Conservation (phyloP, 2,329 filamentous ascomycete species). For the Xylariaceae sp. region DNA sequence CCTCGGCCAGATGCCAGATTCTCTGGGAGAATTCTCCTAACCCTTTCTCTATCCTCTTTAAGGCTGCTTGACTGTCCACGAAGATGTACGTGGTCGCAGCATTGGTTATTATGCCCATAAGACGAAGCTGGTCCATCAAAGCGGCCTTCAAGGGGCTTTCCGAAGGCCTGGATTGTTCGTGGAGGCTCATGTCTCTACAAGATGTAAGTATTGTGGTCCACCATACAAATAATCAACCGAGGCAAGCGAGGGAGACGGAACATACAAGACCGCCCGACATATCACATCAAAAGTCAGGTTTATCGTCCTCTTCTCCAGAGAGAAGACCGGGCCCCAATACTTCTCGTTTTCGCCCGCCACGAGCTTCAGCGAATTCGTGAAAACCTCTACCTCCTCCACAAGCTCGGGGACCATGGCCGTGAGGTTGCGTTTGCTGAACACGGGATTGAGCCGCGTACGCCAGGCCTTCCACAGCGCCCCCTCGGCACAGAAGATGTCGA, state of each 20-base stretch:
- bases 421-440: constrained; percentile 32
- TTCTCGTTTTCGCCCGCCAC: constrained; percentile 21
- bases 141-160: neutral
- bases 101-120: neutral
- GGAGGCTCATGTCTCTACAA: neutral
- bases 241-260: too few species aligned
- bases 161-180: neutral
- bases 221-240: too few species aligned
- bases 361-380: constrained; percentile 24
- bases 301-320: constrained; percentile 29
- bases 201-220: too few species aligned
- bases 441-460: constrained; percentile 29
- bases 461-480: constrained; percentile 28
- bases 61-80: too few species aligned
- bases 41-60: too few species aligned
- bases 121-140: neutral
- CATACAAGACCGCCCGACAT: constrained; percentile 29
- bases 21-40: too few species aligned
- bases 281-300: constrained; percentile 37
- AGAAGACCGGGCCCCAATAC: constrained; percentile 28
- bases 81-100: too few species aligned
- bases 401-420: constrained; percentile 30
- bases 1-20: too few species aligned
- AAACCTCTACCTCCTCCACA: constrained; percentile 32
- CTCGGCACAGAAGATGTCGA: constrained; percentile 29